A percentile compares a stretch with the other conserved stretches of the same genome.
phyloP scores from a whole-genome alignment of 495 filamentous ascomycete genomes.

The Ascobolus immersus region DNA sequence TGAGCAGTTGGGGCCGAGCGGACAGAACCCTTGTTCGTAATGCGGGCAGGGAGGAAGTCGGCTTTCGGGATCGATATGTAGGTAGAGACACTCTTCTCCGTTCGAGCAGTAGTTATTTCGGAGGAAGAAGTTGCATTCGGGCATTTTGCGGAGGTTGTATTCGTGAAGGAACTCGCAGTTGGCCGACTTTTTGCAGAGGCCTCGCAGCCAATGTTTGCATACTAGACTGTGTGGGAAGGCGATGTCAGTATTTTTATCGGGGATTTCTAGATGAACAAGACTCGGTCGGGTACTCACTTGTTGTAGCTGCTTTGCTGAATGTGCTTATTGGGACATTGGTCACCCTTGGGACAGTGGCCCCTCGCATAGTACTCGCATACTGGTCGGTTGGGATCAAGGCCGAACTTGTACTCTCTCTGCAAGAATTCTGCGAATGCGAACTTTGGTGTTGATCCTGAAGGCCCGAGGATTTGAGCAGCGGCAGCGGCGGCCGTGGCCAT shows the following conservation, averaged over 20 bases:
- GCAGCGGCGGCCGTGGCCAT: neutral
- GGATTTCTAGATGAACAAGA: neutral
- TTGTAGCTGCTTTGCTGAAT: slow-evolving; percentile 11
- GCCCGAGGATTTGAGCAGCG: slow-evolving; percentile 10
- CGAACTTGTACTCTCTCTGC: slow-evolving; percentile 16
- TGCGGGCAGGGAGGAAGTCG: slow-evolving; percentile 70
- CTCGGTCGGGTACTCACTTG: slow-evolving; percentile 7
- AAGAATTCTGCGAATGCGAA: slow-evolving; percentile 16
- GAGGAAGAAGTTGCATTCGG: slow-evolving; percentile 80
- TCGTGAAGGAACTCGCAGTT: slow-evolving; percentile 92
- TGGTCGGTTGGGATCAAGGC: slow-evolving; percentile 14
- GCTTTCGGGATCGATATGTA: slow-evolving; percentile 67
- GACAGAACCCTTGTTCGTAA: slow-evolving; percentile 89
- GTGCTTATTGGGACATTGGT: slow-evolving; percentile 15
- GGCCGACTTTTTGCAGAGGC: slow-evolving; percentile 89
- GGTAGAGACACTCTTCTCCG: slow-evolving; percentile 87
- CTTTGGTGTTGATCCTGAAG: slow-evolving; percentile 2
- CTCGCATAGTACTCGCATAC: slow-evolving; percentile 16
- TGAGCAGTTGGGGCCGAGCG: slow-evolving; percentile 59
- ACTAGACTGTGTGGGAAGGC: slow-evolving; percentile 32
- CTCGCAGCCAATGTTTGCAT: slow-evolving; percentile 96
- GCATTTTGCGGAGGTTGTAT: slow-evolving; percentile 94
- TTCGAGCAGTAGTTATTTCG: slow-evolving; percentile 82
- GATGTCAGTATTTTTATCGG: slow-evolving; percentile 2
- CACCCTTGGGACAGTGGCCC: slow-evolving; percentile 15